phyloP scores from a whole-genome alignment of 805 yeast genomes.

The Deakozyma indianensis region DNA sequence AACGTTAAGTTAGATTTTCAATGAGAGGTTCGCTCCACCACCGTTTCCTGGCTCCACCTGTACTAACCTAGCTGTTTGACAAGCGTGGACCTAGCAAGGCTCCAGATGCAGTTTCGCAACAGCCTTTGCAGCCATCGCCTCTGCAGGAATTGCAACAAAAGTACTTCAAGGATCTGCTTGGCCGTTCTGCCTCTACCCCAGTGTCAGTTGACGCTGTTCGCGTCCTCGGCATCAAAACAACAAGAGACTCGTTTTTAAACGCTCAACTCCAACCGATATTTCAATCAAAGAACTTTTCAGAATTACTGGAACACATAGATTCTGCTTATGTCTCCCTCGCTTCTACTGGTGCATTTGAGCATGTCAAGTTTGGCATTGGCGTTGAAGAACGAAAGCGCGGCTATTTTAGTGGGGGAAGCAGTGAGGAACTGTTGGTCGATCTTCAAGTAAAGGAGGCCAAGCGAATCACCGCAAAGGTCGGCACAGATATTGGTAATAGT shows the following conservation, averaged over 20 bases:
- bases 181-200: neutral
- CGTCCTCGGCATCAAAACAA: neutral
- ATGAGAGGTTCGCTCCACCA: too few relatives aligned
- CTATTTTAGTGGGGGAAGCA: neutral
- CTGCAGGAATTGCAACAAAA: too few relatives aligned
- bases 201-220: neutral
- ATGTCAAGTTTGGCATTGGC: neutral
- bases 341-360: neutral
- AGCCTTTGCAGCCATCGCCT: too few relatives aligned
- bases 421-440: constrained; percentile 6
- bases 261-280: neutral
- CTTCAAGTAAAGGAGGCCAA: constrained; percentile 28
- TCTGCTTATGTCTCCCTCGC: neutral
- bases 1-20: too few relatives aligned
- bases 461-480: constrained; percentile 71
- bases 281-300: neutral
- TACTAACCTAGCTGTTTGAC: too few relatives aligned
- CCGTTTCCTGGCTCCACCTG: too few relatives aligned
- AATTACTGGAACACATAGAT: neutral
- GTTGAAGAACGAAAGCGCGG: neutral
- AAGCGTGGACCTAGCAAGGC: too few relatives aligned
- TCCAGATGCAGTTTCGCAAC: too few relatives aligned
- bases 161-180: neutral
- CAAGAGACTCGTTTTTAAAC: neutral
- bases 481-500: constrained; percentile 91